Evolutionary conservation across 345 rosid species (phyloP).

Genomic region (Brassica cretica): DNA sequence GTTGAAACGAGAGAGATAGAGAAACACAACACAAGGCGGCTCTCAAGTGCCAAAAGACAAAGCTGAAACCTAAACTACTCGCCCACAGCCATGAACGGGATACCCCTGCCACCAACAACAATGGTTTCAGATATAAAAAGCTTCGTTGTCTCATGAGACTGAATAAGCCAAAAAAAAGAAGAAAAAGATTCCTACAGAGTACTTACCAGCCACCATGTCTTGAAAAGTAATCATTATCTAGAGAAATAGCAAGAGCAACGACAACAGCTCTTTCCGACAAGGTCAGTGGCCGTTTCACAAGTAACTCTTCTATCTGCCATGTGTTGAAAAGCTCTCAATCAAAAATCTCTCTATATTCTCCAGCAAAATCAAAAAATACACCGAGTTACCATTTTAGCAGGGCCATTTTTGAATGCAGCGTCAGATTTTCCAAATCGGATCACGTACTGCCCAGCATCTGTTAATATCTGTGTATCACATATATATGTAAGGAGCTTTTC

Average conservation of each 20-base stretch:
- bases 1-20: neutral
- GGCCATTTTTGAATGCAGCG: conserved; percentile 56
- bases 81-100: conserved; percentile 55
- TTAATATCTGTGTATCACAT: conserved; percentile 58
- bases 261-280: conserved; percentile 84
- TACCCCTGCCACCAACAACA: conserved; percentile 52
- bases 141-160: neutral
- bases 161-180: neutral
- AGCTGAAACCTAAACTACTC: conserved; percentile 40
- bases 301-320: conserved; percentile 73
- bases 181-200: neutral
- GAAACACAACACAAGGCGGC: conserved; percentile 24
- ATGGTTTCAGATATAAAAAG: neutral
- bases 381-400: conserved; percentile 50
- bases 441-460: conserved; percentile 98
- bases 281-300: conserved; percentile 65
- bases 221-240: conserved; percentile 94
- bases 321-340: neutral
- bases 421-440: conserved; percentile 85
- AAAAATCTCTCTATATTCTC: neutral
- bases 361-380: neutral
- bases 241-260: conserved; percentile 84
- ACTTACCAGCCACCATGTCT: conserved; percentile 88
- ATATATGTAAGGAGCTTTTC: neutral
- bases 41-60: conserved; percentile 19